Base-by-base conservation (phyloP, 2,329 filamentous ascomycete genomes). In the Dryadomyces quercus-mongolicae region DNA sequence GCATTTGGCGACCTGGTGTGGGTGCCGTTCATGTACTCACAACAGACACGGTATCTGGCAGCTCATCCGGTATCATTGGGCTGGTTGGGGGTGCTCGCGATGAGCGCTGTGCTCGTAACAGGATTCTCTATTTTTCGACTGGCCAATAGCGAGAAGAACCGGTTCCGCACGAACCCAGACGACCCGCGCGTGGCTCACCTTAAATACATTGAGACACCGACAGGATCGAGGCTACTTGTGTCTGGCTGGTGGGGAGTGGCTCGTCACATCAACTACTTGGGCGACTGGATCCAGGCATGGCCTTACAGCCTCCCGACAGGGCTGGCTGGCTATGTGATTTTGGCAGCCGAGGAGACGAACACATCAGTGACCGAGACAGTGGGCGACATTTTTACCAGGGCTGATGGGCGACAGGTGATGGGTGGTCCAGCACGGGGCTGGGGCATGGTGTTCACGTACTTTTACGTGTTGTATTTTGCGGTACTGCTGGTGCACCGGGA, bases 81-180 rank as follows among this genome's bases (percentile, higher is more conserved):
- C 1, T 72, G 80, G 40, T 62, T 73, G 15, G 87, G 86, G 12
- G 74, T 88, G 15, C 69, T 77, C 1, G 76, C 74, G 10, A 84
- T 93, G 51, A 68, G 87, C 31, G 76, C 75, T 4, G 75, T 94
- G 15, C 82, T 92, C 53, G 74, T 74, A 0, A 65, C 79, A 1
- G 91, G 89, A n/a, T 95, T 92, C 70, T 85, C 80, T 67, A 90
- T 95, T 67, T 97, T 97, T 82, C 90, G 92, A 56, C 77, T 85
- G n/a, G 82, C 88, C 66, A 97, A 97, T 76, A 88, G 82, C 69
- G 84, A 96, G 72, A 97, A 97, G 82, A 95, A 96, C 71, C 78
- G 80, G 22, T 97, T 97, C 82, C 84, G 93, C 56, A 94, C 82
- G 40, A 82, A 96, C 67, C 91, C 91, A 31, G 74, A 84, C 36